Conservation (phyloP, 2,329 filamentous ascomycete genomes). For the Verticillium longisporum region DNA sequence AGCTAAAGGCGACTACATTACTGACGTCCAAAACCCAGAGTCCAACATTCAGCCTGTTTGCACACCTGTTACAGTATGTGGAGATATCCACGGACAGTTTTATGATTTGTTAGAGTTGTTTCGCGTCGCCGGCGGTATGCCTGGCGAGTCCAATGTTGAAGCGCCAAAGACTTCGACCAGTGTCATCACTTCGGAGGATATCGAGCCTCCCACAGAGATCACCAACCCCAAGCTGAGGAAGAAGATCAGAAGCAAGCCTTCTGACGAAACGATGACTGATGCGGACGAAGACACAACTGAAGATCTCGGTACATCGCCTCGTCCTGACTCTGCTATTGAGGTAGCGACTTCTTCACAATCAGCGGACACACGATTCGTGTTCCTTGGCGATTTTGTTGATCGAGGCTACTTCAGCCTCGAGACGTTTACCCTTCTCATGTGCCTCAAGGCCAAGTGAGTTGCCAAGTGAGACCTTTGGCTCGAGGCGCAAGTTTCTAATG, state of each 20-base stretch:
- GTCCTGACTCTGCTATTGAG: slow-evolving; percentile 23
- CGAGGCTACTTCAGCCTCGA: slow-evolving; percentile 96
- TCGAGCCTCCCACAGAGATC: slow-evolving; percentile 85
- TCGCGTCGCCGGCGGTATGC: slow-evolving; percentile 93
- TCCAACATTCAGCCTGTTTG: slow-evolving; percentile 98
- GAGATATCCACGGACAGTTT: slow-evolving; percentile 98
- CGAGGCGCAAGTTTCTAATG: slow-evolving; percentile 13
- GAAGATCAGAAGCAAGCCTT: slow-evolving; percentile 61
- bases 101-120: slow-evolving; percentile 97
- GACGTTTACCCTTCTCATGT: slow-evolving; percentile 95
- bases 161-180: slow-evolving; percentile 61
- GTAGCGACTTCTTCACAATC: slow-evolving; percentile 34
- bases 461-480: neutral
- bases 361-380: slow-evolving; percentile 51
- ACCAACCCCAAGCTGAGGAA: slow-evolving; percentile 81
- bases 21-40: slow-evolving; percentile 45
- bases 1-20: slow-evolving; percentile 4
- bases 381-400: slow-evolving; percentile 88
- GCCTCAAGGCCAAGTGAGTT: slow-evolving; percentile 67
- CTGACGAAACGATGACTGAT: slow-evolving; percentile 17
- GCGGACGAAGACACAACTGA: slow-evolving; percentile 44
- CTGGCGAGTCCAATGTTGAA: slow-evolving; percentile 68
- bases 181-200: slow-evolving; percentile 81
- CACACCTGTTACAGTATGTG: slow-evolving; percentile 93
- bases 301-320: slow-evolving; percentile 26